Evolutionary conservation across 106 monocot species (phyloP), one percentile per base, ranked within the genome.

Genomic region (Acorus calamus): DNA sequence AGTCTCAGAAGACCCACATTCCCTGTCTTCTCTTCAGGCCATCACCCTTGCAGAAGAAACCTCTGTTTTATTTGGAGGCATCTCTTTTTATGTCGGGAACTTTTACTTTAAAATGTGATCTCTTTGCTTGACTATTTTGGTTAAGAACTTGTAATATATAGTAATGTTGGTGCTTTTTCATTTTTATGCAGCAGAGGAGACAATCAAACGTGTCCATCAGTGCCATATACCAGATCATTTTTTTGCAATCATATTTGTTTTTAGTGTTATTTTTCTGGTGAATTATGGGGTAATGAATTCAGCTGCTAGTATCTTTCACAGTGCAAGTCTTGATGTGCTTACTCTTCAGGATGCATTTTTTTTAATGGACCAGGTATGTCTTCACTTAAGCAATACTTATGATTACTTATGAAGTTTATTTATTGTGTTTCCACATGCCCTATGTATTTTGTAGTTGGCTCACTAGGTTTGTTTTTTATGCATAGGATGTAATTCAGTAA

Each of bases 261-360:
- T 94, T 73, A 87, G 89, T 80, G 86, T 79, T 49, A 80, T 87
- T 64, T 94, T 87, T 78, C 61, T 89, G 44, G 86, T 78, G 14
- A 89, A 94, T 68, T 87, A 81, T 76, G 86, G 86, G 57, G 73
- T 94, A 66, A 82, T 94, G 71, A 94, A 87, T 63, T 89, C 87
- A 13, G 83, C 89, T 44, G 82, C 94, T 50, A 76, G 74, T 9
- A 75, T 89, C 14, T 82, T 82, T 64, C 70, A 80, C 53, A 90
- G 53, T 71, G 52, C 80, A 49, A 81, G 79, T 46, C 6, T 73
- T 64, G 72, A 62, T 67, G 58, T 71, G 8, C 61, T 75, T 46
- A 82, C 63, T 50, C 78, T 84, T 64, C 80, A 87, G 50, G 94
- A 94, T 64, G 66, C 78, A 49, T 80, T 81, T 68, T 67, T 86